Percentiles rank a stretch among this genome's conserved stretches.
These are phyloP conservation scores for Suillus discolor DNA, from an alignment of 768 basidiomycete species.

Conservation along the genomic window DNA sequence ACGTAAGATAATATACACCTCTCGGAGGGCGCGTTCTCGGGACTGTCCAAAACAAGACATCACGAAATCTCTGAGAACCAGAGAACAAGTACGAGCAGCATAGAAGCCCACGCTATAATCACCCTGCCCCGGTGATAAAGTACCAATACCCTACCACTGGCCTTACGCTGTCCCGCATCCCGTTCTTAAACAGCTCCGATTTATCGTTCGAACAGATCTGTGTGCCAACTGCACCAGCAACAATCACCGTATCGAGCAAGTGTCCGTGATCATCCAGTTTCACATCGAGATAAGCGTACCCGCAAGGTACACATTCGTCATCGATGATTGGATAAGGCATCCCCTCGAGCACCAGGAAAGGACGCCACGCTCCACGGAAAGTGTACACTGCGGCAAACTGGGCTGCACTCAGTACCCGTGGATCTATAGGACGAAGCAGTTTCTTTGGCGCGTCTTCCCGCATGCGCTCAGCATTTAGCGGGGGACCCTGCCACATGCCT, in stretches of 20 bases:
- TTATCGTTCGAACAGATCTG: conserved; percentile 36
- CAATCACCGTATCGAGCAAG: conserved; percentile 27
- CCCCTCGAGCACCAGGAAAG: conserved; percentile 30
- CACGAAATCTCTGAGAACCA: neutral
- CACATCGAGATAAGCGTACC: conserved; percentile 32
- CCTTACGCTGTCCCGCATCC: conserved; percentile 34
- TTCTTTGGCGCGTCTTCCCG: conserved; percentile 36
- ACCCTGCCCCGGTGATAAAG: conserved; percentile 13
- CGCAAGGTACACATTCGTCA: conserved; percentile 31
- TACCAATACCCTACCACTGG: conserved; percentile 38
- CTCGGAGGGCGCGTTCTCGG: neutral
- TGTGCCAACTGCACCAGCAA: conserved; percentile 34
- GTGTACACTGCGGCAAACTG: conserved; percentile 35
- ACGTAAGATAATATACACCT: neutral
- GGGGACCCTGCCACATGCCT: conserved; percentile 37
- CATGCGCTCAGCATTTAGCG: conserved; percentile 32
- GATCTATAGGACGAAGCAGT: conserved; percentile 32
- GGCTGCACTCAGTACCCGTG: conserved; percentile 25
- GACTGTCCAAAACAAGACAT: neutral
- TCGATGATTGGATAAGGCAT: conserved; percentile 35
- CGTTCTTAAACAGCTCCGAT: conserved; percentile 34
- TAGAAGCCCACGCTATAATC: neutral
- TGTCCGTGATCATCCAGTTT: conserved; percentile 30
- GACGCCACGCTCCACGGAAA: conserved; percentile 21
- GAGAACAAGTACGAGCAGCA: neutral